These are phyloP conservation scores for Davidsoniella australis DNA, from an alignment of 2,329 filamentous ascomycete genomes.

Conservation along the genomic window DNA sequence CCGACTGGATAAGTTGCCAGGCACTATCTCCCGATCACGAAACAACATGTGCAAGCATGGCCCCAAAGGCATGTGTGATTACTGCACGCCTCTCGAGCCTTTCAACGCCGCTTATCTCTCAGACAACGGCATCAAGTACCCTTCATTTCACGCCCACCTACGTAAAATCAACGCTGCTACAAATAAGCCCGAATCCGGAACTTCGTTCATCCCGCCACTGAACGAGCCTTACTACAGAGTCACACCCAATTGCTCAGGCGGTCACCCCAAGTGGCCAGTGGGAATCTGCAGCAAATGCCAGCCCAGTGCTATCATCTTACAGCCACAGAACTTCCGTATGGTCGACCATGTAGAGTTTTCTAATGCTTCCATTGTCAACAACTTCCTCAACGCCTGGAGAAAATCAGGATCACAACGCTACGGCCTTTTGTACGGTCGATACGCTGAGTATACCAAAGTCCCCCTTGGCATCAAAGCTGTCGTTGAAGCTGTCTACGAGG, in stretches of 20 bases:
- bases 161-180: conserved; percentile 91
- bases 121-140: conserved; percentile 97
- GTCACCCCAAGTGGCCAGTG: conserved; percentile 84
- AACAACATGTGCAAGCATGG: conserved; percentile 95
- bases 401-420: conserved; percentile 68
- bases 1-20: conserved; percentile 67
- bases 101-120: conserved; percentile 77
- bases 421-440: conserved; percentile 81
- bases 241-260: conserved; percentile 73
- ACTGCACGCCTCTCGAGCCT: conserved; percentile 92
- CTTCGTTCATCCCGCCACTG: conserved; percentile 89
- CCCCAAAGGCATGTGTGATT: conserved; percentile 96
- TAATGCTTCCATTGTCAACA: conserved; percentile 66
- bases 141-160: conserved; percentile 87
- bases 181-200: conserved; percentile 86
- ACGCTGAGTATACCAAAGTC: conserved; percentile 80
- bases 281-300: conserved; percentile 98
- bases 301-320: conserved; percentile 86
- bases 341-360: conserved; percentile 97
- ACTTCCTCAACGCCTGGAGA: conserved; percentile 84
- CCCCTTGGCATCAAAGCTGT: conserved; percentile 89
- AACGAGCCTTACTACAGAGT: conserved; percentile 88
- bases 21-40: conserved; percentile 63
- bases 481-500: conserved; percentile 93
- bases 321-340: conserved; percentile 88